These are phyloP conservation scores for Lactuca saligna DNA, from an alignment of 129 eudicot genomes.

Conservation along the genomic window DNA sequence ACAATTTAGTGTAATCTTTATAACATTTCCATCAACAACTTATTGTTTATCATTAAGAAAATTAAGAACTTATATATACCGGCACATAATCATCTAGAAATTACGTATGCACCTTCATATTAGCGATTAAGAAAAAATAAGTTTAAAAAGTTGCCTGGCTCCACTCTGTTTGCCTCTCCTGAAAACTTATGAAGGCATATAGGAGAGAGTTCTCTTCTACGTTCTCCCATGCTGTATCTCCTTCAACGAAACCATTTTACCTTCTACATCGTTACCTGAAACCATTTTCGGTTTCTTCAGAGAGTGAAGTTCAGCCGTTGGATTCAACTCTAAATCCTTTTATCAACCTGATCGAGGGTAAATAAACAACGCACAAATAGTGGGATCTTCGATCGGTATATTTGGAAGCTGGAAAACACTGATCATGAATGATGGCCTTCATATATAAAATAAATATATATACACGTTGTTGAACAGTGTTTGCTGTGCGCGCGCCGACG, in stretches of 20 bases:
- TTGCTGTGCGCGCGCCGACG: constrained; percentile 34
- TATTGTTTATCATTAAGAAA: constrained; percentile 17
- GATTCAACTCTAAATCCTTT: constrained; percentile 14
- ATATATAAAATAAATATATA: constrained; percentile 11
- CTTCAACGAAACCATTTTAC: constrained; percentile 13
- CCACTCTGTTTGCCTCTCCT: constrained; percentile 62
- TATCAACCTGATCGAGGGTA: constrained; percentile 8
- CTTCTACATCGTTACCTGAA: constrained; percentile 23
- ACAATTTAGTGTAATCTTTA: constrained; percentile 7
- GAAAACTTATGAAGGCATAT: constrained; percentile 33
- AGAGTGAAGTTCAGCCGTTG: constrained; percentile 9
- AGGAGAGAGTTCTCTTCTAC: constrained; percentile 23
- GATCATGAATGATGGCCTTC: constrained; percentile 24
- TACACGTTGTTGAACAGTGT: constrained; percentile 18
- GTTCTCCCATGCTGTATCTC: constrained; percentile 23
- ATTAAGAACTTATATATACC: constrained; percentile 9
- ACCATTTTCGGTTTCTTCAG: constrained; percentile 7
- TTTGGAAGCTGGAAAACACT: constrained; percentile 20
- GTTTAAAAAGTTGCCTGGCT: constrained; percentile 54
- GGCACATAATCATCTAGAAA: constrained; percentile 10
- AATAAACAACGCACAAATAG: constrained; percentile 4
- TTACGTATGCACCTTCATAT: constrained; percentile 15
- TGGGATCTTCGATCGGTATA: constrained; percentile 25
- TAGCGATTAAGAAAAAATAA: neutral
- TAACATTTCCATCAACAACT: constrained; percentile 11